Percentiles rank a stretch among this genome's conserved stretches.
These are phyloP conservation scores for Aspergillus biplanus DNA, from an alignment of 495 filamentous ascomycete species.

Conservation along the genomic window DNA sequence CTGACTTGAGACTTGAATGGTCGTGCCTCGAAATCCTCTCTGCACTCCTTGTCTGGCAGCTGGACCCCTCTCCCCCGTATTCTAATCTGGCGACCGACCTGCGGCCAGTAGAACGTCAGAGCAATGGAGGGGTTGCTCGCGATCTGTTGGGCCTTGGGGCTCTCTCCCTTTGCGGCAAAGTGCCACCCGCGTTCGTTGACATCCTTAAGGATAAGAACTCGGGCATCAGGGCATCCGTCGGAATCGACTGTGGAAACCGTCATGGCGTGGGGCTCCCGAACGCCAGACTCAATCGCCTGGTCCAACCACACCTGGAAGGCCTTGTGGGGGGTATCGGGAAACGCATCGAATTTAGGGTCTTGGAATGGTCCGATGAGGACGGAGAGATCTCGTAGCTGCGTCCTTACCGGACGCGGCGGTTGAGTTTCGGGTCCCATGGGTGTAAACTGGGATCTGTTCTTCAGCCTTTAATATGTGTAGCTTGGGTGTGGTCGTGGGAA, in stretches of 20 bases:
- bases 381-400: constrained; percentile 20
- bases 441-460: too few species aligned
- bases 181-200: constrained; percentile 27
- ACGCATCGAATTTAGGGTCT: constrained; percentile 7
- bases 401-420: background rate
- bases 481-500: too few species aligned
- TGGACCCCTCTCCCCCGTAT: constrained; percentile 13
- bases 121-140: constrained; percentile 4
- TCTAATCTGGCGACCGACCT: constrained; percentile 22
- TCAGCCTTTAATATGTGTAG: too few species aligned
- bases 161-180: constrained; percentile 24
- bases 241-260: constrained; percentile 25
- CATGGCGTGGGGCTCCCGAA: constrained; percentile 27
- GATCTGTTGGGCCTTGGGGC: constrained; percentile 23
- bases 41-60: constrained; percentile 18
- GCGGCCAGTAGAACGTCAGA: constrained; percentile 28
- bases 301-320: constrained; percentile 25
- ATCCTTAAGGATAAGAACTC: constrained; percentile 28
- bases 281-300: constrained; percentile 14
- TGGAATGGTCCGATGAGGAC: constrained; percentile 25
- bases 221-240: constrained; percentile 23
- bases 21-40: constrained; percentile 17
- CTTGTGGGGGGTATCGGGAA: constrained; percentile 20
- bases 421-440: too few species aligned
- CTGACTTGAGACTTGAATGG: constrained; percentile 17